A percentile compares a stretch with the other conserved stretches of the same genome.
Conservation (phyloP, 1,284 basidiomycete genomes). For the Meira miltonrushii region DNA sequence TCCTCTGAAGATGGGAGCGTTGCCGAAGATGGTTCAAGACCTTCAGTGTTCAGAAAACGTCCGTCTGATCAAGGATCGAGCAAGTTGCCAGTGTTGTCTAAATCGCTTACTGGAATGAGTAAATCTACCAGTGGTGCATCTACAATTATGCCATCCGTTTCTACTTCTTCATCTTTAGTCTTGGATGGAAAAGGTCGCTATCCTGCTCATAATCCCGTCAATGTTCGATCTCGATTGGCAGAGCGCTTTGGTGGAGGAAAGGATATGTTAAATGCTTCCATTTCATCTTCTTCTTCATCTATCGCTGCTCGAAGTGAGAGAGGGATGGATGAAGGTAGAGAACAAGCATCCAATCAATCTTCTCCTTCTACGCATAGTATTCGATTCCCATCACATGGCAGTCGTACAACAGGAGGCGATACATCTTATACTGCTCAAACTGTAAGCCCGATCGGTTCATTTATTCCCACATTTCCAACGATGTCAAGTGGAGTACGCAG, state of each 20-base stretch:
- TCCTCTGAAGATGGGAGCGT: background rate
- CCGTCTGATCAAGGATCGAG: background rate
- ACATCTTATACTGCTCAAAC: conserved; percentile 7
- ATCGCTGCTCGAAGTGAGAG: too few species aligned
- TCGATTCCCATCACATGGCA: background rate
- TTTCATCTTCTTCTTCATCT: too few species aligned
- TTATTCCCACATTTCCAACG: background rate
- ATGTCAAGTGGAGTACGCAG: background rate
- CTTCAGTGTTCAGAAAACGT: background rate
- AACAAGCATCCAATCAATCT: background rate
- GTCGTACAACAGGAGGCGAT: conserved; percentile 4
- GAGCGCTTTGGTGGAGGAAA: too few species aligned
- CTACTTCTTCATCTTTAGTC: conserved; percentile 2
- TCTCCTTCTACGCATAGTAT: background rate
- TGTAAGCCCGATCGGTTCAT: background rate
- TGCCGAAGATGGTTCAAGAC: background rate
- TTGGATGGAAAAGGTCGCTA: too few species aligned
- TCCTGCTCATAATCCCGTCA: too few species aligned
- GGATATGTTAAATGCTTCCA: too few species aligned
- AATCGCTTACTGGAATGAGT: background rate
- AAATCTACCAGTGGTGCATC: background rate
- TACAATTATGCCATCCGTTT: background rate
- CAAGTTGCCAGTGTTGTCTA: background rate
- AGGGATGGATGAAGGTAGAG: background rate
- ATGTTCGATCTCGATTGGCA: too few species aligned